A percentile compares a stretch with the other conserved stretches of the same genome.
Evolutionary conservation across 768 basidiomycete species (phyloP).

Genomic region (Hericium coralloides): DNA sequence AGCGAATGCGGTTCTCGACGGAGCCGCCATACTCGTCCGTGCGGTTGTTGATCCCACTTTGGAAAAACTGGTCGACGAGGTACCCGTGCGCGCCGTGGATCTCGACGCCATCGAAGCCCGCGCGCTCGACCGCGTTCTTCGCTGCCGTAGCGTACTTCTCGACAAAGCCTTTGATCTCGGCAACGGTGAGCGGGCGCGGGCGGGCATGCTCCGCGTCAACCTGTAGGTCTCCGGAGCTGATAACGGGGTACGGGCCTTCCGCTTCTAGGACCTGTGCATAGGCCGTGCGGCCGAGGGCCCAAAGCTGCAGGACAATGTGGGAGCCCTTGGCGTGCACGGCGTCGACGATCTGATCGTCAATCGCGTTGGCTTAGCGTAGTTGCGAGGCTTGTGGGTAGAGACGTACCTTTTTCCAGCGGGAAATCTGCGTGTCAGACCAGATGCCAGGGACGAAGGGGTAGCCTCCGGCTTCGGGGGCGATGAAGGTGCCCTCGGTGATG

Average conservation of each 20-base stretch:
- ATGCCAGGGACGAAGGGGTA: neutral
- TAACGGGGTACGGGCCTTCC: neutral
- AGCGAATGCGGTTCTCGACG: neutral
- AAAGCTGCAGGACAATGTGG: conserved; percentile 45
- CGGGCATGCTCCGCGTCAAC: neutral
- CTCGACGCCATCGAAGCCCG: neutral
- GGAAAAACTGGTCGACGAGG: neutral
- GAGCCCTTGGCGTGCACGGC: conserved; percentile 46
- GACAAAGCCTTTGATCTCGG: neutral
- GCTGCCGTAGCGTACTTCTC: neutral
- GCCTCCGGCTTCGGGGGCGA: neutral
- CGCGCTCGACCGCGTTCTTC: neutral
- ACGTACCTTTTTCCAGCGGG: neutral
- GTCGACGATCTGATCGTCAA: conserved; percentile 34
- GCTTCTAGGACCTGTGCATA: neutral
- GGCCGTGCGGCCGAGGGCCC: conserved; percentile 39
- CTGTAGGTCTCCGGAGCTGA: neutral
- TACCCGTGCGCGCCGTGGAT: neutral
- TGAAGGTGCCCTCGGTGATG: neutral
- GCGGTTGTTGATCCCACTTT: neutral
- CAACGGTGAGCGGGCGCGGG: neutral
- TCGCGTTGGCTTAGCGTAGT: neutral
- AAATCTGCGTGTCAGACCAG: neutral
- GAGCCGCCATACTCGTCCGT: conserved; percentile 1
- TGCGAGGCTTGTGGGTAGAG: neutral